phyloP scores from a whole-genome alignment of 805 yeast species.

The Schizosaccharomyces osmophilus region DNA sequence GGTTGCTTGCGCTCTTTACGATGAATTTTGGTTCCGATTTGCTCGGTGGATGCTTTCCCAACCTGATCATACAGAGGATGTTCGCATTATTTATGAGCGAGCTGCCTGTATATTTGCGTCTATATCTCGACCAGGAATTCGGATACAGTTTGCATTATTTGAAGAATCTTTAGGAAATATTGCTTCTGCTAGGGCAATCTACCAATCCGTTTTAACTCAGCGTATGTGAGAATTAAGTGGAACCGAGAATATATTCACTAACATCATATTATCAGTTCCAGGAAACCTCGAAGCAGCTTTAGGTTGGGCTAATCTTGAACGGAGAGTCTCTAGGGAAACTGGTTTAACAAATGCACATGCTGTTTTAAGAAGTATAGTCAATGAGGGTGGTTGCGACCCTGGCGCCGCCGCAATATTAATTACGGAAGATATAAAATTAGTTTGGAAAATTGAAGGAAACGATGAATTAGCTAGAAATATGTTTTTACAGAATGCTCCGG shows the following conservation, averaged over 20 bases:
- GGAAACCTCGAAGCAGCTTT: constrained; percentile 12
- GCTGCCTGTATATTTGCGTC: constrained; percentile 20
- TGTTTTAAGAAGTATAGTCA: constrained; percentile 1
- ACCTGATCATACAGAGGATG: constrained; percentile 11
- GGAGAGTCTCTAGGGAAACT: constrained; percentile 5
- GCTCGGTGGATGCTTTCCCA: constrained; percentile 24
- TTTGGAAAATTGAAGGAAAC: constrained; percentile 9
- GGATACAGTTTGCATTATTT: constrained; percentile 14
- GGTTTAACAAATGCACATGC: not conserved
- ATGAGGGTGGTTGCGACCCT: constrained; percentile 6
- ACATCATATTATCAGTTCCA: constrained; percentile 8
- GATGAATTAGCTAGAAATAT: constrained; percentile 10
- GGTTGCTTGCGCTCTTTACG: constrained; percentile 36
- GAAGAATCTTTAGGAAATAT: constrained; percentile 11
- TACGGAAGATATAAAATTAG: constrained; percentile 9
- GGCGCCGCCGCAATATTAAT: constrained; percentile 6
- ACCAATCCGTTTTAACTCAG: constrained; percentile 9
- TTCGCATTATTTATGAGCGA: constrained; percentile 24
- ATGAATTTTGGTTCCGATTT: constrained; percentile 47
- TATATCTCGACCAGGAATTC: constrained; percentile 9
- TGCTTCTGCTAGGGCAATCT: constrained; percentile 12
- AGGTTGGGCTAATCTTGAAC: constrained; percentile 10
- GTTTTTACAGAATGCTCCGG: constrained; percentile 7
- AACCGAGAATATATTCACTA: not conserved
- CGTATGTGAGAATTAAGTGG: not conserved